These are phyloP conservation scores for Isabelozyma rhagii DNA, from an alignment of 805 yeast species.

Conservation along the genomic window DNA sequence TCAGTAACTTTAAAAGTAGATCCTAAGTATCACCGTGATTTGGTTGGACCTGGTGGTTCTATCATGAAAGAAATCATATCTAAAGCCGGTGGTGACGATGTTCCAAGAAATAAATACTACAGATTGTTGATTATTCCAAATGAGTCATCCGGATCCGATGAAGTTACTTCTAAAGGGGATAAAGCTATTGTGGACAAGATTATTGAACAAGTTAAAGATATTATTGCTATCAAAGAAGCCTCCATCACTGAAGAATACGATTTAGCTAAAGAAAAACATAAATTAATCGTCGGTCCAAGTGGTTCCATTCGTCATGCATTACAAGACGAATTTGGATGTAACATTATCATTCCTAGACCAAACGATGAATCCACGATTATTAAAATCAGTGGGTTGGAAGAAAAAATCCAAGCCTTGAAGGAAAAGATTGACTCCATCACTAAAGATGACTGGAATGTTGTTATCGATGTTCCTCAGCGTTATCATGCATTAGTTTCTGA, in stretches of 20 bases:
- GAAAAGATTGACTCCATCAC: slow-evolving; percentile 59
- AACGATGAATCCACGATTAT: slow-evolving; percentile 50
- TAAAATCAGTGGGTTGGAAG: slow-evolving; percentile 63
- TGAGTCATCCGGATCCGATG: slow-evolving; percentile 54
- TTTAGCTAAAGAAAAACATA: slow-evolving; percentile 71
- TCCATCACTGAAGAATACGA: slow-evolving; percentile 49
- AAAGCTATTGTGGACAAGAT: slow-evolving; percentile 68
- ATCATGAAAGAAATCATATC: slow-evolving; percentile 68
- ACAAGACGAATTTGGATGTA: slow-evolving; percentile 66
- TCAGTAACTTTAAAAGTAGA: slow-evolving; percentile 62
- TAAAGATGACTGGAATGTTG: slow-evolving; percentile 54
- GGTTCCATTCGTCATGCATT: slow-evolving; percentile 72
- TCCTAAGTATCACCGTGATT: slow-evolving; percentile 67
- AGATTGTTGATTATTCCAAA: slow-evolving; percentile 69
- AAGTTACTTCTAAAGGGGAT: slow-evolving; percentile 71
- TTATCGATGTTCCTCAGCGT: slow-evolving; percentile 54
- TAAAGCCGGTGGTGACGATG: slow-evolving; percentile 66
- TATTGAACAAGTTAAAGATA: slow-evolving; percentile 54
- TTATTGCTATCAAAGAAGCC: slow-evolving; percentile 65
- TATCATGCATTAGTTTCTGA: slow-evolving; percentile 62
- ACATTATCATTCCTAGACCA: slow-evolving; percentile 63
- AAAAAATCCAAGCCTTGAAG: slow-evolving; percentile 59
- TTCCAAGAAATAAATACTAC: slow-evolving; percentile 43
- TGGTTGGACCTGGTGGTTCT: slow-evolving; percentile 79
- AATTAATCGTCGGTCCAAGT: slow-evolving; percentile 75